Percentiles rank a stretch among this genome's conserved stretches.
Conservation (phyloP, 441 rosid species). For the Bocquillonia castaneifolia region DNA sequence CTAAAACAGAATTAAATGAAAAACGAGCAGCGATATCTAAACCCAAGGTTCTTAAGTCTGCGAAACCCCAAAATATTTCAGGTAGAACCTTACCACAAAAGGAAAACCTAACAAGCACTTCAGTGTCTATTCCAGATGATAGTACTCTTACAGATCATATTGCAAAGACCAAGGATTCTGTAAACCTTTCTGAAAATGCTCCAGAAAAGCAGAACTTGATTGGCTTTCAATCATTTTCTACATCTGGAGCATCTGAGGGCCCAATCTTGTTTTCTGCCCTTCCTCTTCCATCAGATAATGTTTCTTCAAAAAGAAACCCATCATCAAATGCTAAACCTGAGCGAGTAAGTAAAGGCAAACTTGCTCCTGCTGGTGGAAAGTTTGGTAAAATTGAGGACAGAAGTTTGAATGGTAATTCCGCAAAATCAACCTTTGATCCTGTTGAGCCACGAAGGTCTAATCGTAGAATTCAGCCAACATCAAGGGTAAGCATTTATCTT, state of each 20-base stretch:
- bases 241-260: conserved; percentile 45
- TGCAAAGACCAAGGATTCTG: conserved; percentile 43
- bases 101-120: conserved; percentile 35
- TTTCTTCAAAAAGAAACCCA: conserved; percentile 39
- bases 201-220: conserved; percentile 36
- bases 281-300: conserved; percentile 37
- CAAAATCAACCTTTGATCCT: conserved; percentile 37
- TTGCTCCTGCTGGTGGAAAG: conserved; percentile 49
- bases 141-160: conserved; percentile 31
- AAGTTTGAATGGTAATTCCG: conserved; percentile 35
- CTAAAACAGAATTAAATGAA: conserved; percentile 52
- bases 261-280: conserved; percentile 48
- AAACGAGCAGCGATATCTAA: conserved; percentile 49
- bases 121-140: conserved; percentile 37
- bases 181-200: conserved; percentile 32
- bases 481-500: conserved; percentile 56
- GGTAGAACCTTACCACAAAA: conserved; percentile 49
- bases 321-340: conserved; percentile 40
- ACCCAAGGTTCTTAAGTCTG: conserved; percentile 55
- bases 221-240: conserved; percentile 40
- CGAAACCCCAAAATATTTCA: conserved; percentile 44
- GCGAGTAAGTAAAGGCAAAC: conserved; percentile 49
- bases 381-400: conserved; percentile 57
- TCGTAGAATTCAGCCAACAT: conserved; percentile 98
- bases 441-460: conserved; percentile 84